Evolutionary conservation across 306 rosid genomes (phyloP), one percentile per base, ranked within the genome.

Genomic region (Casuarina glauca): DNA sequence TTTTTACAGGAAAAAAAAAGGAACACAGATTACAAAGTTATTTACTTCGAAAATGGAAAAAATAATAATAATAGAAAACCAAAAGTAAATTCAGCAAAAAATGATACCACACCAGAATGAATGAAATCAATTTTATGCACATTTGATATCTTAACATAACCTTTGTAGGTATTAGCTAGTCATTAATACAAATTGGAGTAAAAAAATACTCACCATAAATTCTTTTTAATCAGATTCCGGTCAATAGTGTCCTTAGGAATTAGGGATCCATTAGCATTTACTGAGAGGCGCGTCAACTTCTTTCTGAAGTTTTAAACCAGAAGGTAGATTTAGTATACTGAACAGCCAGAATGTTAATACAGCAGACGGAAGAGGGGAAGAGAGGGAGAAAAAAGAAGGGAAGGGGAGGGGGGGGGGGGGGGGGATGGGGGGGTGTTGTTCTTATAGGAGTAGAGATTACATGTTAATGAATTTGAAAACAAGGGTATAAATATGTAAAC

Each of bases 191-290:
- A 80, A 46, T 10, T 42, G 55, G n/a, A 52, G 45, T 46, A 76
- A 75, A 70, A 74, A 64, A 16, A 58, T 20, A 81, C 97, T 88
- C 84, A 94, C 98, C 98, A 92, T 76, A 83, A 41, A 81, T 86
- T 89, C 75, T 89, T 94, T 79, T 89, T 88, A 46, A 94, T 87
- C 81, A 90, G 78, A 84, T 89, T 86, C 69, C 89, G 85, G 84
- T 89, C 97, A 77, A 84, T 45, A 9, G 84, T 66, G 62, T 92
- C 95, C 88, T 92, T 94, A 17, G 95, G 86, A 63, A 86, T 63
- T 72, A 88, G 77, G 51, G 97, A 86, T 61, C 97, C 97, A 78
- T 89, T 90, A 60, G 98, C 97, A 90, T 86, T 88, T 67, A 94
- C 95, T 45, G 96, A 90, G 74, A 94, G 80, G 70, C 91, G 89